A percentile compares a stretch with the other conserved stretches of the same genome.
These are phyloP conservation scores for Glycine latifolia DNA, from an alignment of 306 rosid genomes.

Conservation along the genomic window DNA sequence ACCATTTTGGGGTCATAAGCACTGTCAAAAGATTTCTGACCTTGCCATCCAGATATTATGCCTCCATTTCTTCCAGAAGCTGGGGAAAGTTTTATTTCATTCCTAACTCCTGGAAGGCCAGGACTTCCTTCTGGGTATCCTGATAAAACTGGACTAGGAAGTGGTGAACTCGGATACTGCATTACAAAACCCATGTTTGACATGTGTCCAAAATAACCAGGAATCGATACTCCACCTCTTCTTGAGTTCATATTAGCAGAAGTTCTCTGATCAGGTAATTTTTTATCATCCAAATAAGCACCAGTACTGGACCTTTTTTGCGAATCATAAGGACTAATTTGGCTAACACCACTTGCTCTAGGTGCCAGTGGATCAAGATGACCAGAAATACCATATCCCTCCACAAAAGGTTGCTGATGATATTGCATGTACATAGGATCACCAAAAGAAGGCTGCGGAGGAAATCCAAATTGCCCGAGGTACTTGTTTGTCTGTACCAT, in stretches of 20 bases:
- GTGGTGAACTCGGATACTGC: slow-evolving; percentile 57
- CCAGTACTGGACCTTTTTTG: slow-evolving; percentile 44
- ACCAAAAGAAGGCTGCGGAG: slow-evolving; percentile 53
- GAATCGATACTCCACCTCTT: slow-evolving; percentile 58
- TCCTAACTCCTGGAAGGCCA: slow-evolving; percentile 50
- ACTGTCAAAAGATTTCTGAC: slow-evolving; percentile 57
- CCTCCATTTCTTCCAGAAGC: slow-evolving; percentile 55
- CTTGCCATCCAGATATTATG: slow-evolving; percentile 54
- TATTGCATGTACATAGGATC: slow-evolving; percentile 61
- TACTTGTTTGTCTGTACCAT: slow-evolving; percentile 55
- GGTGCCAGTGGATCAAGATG: slow-evolving; percentile 52
- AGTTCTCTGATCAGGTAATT: slow-evolving; percentile 48
- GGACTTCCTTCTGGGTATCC: slow-evolving; percentile 55
- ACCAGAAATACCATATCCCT: slow-evolving; percentile 56
- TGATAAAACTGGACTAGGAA: slow-evolving; percentile 52
- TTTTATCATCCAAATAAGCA: slow-evolving; percentile 54
- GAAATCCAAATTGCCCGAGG: slow-evolving; percentile 55
- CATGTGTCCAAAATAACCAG: slow-evolving; percentile 57
- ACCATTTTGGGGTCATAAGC: slow-evolving; percentile 54
- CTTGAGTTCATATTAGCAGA: slow-evolving; percentile 52
- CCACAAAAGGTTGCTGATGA: slow-evolving; percentile 57
- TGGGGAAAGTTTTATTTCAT: slow-evolving; percentile 52
- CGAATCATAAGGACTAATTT: slow-evolving; percentile 47
- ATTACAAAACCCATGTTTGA: slow-evolving; percentile 55
- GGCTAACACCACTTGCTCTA: slow-evolving; percentile 49